phyloP scores from a whole-genome alignment of 2,329 filamentous ascomycete species.

The Alternaria rosae region DNA sequence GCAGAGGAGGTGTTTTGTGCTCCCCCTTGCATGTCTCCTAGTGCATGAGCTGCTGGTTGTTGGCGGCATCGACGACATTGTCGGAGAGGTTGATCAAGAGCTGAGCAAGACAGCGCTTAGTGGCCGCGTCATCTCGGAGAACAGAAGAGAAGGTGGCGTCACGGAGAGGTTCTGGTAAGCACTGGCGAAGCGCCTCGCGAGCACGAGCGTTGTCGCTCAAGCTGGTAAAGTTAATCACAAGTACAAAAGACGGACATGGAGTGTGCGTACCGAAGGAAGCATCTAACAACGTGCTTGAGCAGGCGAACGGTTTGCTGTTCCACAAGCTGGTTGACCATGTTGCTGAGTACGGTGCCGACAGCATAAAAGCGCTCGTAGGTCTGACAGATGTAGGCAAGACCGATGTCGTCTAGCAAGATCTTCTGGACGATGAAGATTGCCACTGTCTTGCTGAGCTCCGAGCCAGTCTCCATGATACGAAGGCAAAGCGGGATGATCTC shows the following conservation, averaged over 20 bases:
- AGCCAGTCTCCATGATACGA: constrained; percentile 98
- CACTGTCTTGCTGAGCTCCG: constrained; percentile 97
- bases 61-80: constrained; percentile 69
- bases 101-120: constrained; percentile 96
- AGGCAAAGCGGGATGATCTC: constrained; percentile 98
- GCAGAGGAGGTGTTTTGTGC: background rate
- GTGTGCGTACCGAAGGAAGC: constrained; percentile 82
- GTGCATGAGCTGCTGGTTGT: constrained; percentile 49
- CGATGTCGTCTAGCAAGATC: constrained; percentile 95
- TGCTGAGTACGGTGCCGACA: constrained; percentile 94
- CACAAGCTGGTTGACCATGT: constrained; percentile 97
- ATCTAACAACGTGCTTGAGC: constrained; percentile 96
- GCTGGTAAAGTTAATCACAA: constrained; percentile 57
- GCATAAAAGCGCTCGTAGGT: constrained; percentile 99
- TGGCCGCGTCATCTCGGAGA: constrained; percentile 93
- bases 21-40: constrained; percentile 14
- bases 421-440: constrained; percentile 99
- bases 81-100: constrained; percentile 96
- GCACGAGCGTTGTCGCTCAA: constrained; percentile 96
- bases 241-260: background rate
- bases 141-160: constrained; percentile 98
- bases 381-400: constrained; percentile 96
- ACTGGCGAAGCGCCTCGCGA: constrained; percentile 92
- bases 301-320: constrained; percentile 96
- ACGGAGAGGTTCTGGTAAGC: constrained; percentile 95